Evolutionary conservation across 352 stramenopile species (phyloP), one percentile per base, ranked within the genome.

Genomic region (Phytophthora constricta): DNA sequence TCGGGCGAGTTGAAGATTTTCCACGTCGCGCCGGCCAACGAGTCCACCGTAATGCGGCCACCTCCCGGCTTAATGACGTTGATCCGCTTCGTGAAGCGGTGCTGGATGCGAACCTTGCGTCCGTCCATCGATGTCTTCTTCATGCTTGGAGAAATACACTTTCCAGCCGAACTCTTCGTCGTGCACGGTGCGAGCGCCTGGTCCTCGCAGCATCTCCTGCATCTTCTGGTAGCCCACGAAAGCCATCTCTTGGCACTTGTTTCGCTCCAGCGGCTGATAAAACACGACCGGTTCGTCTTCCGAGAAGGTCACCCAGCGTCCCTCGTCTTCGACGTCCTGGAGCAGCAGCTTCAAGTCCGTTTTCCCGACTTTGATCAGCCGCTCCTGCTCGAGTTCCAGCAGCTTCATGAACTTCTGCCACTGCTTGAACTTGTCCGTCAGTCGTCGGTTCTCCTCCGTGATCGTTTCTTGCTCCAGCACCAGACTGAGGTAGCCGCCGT

Each of bases 81-180:
- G 46, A 78, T 81, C 34, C 48, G 37, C 62, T 81, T 81, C 8
- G 61, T 66, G 41, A 74, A 81, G 7, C 73, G 69, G 25, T 81
- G 73, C 33, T 81, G 73, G 61, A 78, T 77, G n/a, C 41, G 64
- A 14, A 68, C 11, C 5, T 70, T 62, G 8, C 39, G 25, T 22
- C 5, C 25, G 3, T 51, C 43, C 16, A 57, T 11, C 19, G 46
- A n/a, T 39, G 1, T 27, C 39, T 8, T 68, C 49, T n/a, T 65
- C 34, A 17, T 70, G 54, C 64, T 66, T 74, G 5, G 69, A 73
- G 20, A 74, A 77, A 22, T 49, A 64, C 3, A 77, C 69, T 52
- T 74, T 70, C 69, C 69, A 77, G 2, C 69, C 69, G 20, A 77
- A 77, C 3, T 54, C 65, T 68, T 77, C 64, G 11, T 74, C 68